phyloP scores from a whole-genome alignment of 2,329 filamentous ascomycete species.

The Fonsecaea erecta region DNA sequence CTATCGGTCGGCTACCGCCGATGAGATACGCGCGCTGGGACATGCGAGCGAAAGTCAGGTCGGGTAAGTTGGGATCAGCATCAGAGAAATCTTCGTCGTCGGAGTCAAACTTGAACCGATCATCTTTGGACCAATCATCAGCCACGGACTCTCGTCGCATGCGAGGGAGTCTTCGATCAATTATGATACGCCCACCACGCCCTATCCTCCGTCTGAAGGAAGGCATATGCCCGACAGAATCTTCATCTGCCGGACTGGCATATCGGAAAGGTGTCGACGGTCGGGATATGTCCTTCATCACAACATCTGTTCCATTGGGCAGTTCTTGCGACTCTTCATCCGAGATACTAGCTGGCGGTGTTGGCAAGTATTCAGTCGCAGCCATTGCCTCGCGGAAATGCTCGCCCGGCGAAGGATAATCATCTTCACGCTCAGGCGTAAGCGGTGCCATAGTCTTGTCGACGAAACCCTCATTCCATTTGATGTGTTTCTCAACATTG shows the following conservation, averaged over 20 bases:
- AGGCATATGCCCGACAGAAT: constrained; percentile 54
- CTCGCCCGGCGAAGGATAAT: constrained; percentile 52
- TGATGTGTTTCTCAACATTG: constrained; percentile 83
- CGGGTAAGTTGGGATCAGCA: constrained; percentile 20
- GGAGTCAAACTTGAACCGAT: constrained; percentile 85
- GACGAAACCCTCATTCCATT: constrained; percentile 89
- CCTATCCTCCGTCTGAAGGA: constrained; percentile 84
- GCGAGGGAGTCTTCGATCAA: constrained; percentile 76
- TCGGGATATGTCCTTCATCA: constrained; percentile 40
- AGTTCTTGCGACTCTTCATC: constrained; percentile 45
- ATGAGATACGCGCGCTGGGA: constrained; percentile 59
- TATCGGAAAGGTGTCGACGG: constrained; percentile 44
- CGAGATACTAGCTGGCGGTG: constrained; percentile 53
- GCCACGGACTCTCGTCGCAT: constrained; percentile 54
- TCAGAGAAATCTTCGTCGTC: constrained; percentile 66
- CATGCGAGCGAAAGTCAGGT: constrained; percentile 49
- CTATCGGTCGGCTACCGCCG: constrained; percentile 28
- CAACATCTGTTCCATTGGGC: constrained; percentile 31
- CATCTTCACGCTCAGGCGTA: constrained; percentile 72
- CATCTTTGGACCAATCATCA: constrained; percentile 56
- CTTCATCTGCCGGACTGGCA: constrained; percentile 51
- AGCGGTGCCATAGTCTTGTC: constrained; percentile 86
- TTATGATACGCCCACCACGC: constrained; percentile 81
- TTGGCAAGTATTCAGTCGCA: constrained; percentile 68
- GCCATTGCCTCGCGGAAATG: constrained; percentile 67